These are phyloP conservation scores for Mycocalia duriaeana DNA, from an alignment of 1,284 basidiomycete species.

Conservation along the genomic window DNA sequence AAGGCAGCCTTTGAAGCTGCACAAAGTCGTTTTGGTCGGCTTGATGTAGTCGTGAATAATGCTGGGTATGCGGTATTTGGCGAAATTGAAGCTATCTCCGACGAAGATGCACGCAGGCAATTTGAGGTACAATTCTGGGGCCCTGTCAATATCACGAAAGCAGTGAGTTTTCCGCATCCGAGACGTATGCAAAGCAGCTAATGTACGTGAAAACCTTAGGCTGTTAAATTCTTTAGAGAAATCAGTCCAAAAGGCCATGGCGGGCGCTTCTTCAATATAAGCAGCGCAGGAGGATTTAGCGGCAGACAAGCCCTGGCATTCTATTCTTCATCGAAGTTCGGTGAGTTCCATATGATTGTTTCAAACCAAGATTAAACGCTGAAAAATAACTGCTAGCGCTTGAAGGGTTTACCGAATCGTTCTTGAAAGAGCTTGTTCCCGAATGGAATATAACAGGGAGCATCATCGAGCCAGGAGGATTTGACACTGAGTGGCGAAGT, in stretches of 20 bases:
- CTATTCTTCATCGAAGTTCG: neutral
- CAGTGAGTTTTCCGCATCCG: neutral
- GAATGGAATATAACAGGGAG: conserved; percentile 34
- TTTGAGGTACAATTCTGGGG: conserved; percentile 1
- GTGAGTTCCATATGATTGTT: neutral
- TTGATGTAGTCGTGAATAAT: conserved; percentile 32
- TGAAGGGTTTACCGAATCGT: conserved; percentile 22
- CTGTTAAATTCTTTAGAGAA: neutral
- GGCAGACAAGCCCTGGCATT: neutral
- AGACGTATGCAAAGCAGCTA: neutral
- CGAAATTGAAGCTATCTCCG: neutral
- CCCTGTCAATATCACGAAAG: conserved; percentile 1
- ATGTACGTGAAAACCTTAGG: conserved; percentile 1
- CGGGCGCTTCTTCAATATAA: neutral
- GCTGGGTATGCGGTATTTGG: conserved; percentile 2
- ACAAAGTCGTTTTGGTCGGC: conserved; percentile 27
- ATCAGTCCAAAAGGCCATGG: neutral
- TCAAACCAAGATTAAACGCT: neutral
- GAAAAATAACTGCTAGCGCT: conserved; percentile 19
- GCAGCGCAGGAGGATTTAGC: conserved; percentile 1
- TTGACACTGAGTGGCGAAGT: conserved; percentile 25
- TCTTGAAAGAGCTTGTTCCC: conserved; percentile 27
- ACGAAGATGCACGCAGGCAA: neutral
- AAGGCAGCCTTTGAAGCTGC: conserved; percentile 24
- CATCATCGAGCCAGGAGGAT: conserved; percentile 32